Evolutionary conservation across 495 filamentous ascomycete genomes (phyloP), one percentile per base, ranked within the genome.

Genomic region (Entonaema liquescens): DNA sequence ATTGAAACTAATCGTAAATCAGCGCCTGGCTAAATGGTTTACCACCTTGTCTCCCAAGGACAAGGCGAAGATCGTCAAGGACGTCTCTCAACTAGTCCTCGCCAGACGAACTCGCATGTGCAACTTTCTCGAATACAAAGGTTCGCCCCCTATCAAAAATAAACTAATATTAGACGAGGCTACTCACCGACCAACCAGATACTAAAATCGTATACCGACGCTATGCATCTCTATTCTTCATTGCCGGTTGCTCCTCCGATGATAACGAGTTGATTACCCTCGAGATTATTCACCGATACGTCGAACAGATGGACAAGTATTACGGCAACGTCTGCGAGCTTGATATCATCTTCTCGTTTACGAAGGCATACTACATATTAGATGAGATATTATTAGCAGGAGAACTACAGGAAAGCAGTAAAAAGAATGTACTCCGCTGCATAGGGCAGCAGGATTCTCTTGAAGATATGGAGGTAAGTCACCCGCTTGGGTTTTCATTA

Each of bases 231-330:
- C 91, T 99, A 61, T 99, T 98, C 86, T 98, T 99, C 85, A 98
- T 99, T 78, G 94, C 96, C 77, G 95, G 96, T 65, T 97, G 94
- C 83, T 89, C 92, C 31, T 92, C 94, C 15, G 93, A 91, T 58
- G 95, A 98, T 77, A 99, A 99, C 83, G 95, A 99, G 77, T 84
- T 99, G 80, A 97, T 98, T 79, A 97, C 93, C 33, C 91, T 99
- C 71, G 95, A 99, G 79, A 93, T 98, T 78, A 95, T 99, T 54
- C 95, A 99, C 82, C 93, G 95, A 73, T 98, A 98, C 79, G 95
- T 98, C 55, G 95, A 99, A 80, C 95, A 98, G 83, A 99, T 98
- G 95, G 95, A 99, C 86, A 99, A 98, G 79, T 99, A 98, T 85
- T 99, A 99, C 78, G 95, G 95, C 79, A 99, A 99, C 81, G 95